Percentiles rank a stretch among this genome's conserved stretches.
Evolutionary conservation across 768 basidiomycete genomes (phyloP).

Genomic region (Lentinula aciculospora): DNA sequence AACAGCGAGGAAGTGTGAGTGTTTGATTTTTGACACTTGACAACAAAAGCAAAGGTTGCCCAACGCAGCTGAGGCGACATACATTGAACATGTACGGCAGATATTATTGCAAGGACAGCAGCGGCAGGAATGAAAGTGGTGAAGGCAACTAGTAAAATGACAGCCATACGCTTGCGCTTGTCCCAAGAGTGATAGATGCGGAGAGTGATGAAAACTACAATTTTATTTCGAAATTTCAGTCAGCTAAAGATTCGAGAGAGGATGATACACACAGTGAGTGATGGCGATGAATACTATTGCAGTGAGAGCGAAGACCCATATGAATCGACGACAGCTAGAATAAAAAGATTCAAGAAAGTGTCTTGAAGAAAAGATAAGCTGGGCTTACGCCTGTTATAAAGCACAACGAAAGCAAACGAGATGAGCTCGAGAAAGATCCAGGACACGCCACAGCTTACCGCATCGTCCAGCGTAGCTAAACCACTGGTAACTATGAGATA

Average conservation of each 20-base stretch:
- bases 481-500: background rate
- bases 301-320: slow-evolving; percentile 6
- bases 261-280: slow-evolving; percentile 8
- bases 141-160: slow-evolving; percentile 4
- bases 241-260: background rate
- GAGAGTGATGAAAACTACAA: slow-evolving; percentile 4
- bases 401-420: background rate
- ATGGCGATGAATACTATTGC: slow-evolving; percentile 2
- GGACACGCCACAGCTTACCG: background rate
- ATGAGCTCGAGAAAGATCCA: background rate
- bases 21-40: background rate
- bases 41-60: no score
- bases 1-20: background rate
- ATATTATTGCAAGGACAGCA: background rate
- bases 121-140: background rate
- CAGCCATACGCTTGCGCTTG: background rate
- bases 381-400: background rate
- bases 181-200: slow-evolving; percentile 10
- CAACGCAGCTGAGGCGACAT: no score
- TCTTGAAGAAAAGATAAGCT: background rate
- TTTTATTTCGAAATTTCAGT: background rate
- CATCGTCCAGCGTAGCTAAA: background rate
- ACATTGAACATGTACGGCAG: slow-evolving; percentile 3
- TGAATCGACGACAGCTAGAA: slow-evolving; percentile 7
- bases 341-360: background rate